Percentiles rank a stretch among this genome's conserved stretches.
phyloP scores from a whole-genome alignment of 768 basidiomycete species.

The Lentinula boryana region DNA sequence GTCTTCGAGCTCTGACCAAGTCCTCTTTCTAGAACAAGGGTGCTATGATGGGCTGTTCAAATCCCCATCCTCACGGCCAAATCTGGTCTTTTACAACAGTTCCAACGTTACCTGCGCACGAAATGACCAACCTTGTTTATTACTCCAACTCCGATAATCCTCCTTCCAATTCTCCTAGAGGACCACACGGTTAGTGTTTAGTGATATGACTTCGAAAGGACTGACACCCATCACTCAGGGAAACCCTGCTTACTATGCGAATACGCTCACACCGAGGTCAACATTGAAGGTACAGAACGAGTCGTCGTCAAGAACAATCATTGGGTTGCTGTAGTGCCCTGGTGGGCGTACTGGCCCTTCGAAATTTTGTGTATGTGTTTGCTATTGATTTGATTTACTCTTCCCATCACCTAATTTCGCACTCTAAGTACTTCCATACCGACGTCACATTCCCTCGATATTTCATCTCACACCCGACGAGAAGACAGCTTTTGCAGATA shows the following conservation, averaged over 20 bases:
- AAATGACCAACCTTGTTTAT: slow-evolving; percentile 48
- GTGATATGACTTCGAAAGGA: neutral
- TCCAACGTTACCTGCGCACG: slow-evolving; percentile 64
- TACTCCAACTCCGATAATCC: slow-evolving; percentile 36
- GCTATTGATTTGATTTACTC: neutral
- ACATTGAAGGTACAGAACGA: slow-evolving; percentile 31
- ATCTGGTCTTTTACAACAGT: slow-evolving; percentile 75
- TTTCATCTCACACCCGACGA: slow-evolving; percentile 56
- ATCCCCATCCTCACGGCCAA: slow-evolving; percentile 93
- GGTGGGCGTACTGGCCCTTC: slow-evolving; percentile 96
- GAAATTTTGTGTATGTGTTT: slow-evolving; percentile 60
- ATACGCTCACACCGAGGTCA: slow-evolving; percentile 65
- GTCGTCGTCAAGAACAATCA: slow-evolving; percentile 67
- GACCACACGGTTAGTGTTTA: slow-evolving; percentile 34
- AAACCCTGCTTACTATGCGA: slow-evolving; percentile 73
- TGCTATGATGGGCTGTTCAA: slow-evolving; percentile 91
- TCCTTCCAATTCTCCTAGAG: slow-evolving; percentile 44
- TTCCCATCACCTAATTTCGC: slow-evolving; percentile 4
- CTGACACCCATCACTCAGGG: slow-evolving; percentile 23
- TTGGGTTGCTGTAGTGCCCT: slow-evolving; percentile 85
- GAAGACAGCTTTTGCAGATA: slow-evolving; percentile 54
- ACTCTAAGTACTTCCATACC: slow-evolving; percentile 62
- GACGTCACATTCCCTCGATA: slow-evolving; percentile 73
- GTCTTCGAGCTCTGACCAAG: neutral
- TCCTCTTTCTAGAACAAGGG: slow-evolving; percentile 71